Evolutionary conservation across 1,284 basidiomycete species (phyloP).

Genomic region (Moniliella sp.): DNA sequence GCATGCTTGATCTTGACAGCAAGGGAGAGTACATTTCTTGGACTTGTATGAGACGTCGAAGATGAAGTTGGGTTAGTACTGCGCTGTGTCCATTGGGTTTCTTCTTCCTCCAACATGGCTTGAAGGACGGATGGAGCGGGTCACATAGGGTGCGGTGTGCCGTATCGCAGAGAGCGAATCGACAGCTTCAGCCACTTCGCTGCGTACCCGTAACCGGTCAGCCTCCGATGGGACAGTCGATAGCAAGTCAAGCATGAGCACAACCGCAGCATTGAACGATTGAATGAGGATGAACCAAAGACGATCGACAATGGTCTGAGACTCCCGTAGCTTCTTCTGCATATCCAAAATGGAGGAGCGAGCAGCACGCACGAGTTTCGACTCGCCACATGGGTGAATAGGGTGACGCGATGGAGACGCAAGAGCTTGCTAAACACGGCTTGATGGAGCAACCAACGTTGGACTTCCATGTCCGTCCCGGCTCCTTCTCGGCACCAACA

Average conservation of each 20-base stretch:
- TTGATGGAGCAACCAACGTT: slow-evolving; percentile 27
- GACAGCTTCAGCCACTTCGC: slow-evolving; percentile 23
- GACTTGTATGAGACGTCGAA: slow-evolving; percentile 3
- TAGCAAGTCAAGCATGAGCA: slow-evolving; percentile 24
- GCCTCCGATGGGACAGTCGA: slow-evolving; percentile 9
- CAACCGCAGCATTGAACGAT: slow-evolving; percentile 11
- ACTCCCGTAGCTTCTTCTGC: slow-evolving; percentile 19
- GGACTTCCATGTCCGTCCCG: slow-evolving; percentile 14
- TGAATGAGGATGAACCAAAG: slow-evolving; percentile 16
- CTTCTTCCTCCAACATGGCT: slow-evolving; percentile 24
- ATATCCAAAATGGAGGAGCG: slow-evolving; percentile 21
- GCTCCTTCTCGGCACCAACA: slow-evolving; percentile 15
- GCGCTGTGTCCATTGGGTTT: slow-evolving; percentile 15
- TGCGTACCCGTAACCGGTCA: slow-evolving; percentile 11
- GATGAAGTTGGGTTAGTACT: slow-evolving; percentile 5
- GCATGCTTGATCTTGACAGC: not conserved
- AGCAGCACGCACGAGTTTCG: slow-evolving; percentile 21
- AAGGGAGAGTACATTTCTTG: not conserved
- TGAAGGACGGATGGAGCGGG: slow-evolving; percentile 25
- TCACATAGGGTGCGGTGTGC: slow-evolving; percentile 8
- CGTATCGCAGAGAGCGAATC: slow-evolving; percentile 18
- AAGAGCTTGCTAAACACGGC: slow-evolving; percentile 23
- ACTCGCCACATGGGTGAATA: slow-evolving; percentile 13
- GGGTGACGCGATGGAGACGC: slow-evolving; percentile 15
- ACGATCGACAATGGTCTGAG: slow-evolving; percentile 19